phyloP scores from a whole-genome alignment of 495 filamentous ascomycete genomes.

The Zalerion maritima region DNA sequence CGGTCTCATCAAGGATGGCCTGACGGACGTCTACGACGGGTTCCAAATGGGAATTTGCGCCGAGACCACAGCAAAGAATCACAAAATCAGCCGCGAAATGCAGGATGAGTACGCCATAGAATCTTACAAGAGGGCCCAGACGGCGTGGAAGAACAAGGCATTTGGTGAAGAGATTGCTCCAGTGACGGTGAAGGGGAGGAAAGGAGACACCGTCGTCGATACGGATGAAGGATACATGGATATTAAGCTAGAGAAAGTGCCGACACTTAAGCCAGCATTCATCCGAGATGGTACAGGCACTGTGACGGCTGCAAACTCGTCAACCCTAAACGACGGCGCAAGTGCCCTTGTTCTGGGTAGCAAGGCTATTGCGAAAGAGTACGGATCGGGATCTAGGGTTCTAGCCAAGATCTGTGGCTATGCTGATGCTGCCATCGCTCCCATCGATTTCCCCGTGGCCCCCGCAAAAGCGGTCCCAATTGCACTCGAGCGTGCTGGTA shows the following conservation, averaged over 20 bases:
- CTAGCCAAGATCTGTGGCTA: constrained; percentile 72
- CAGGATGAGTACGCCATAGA: constrained; percentile 86
- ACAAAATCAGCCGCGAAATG: constrained; percentile 59
- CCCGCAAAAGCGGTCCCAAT: constrained; percentile 85
- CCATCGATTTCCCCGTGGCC: constrained; percentile 90
- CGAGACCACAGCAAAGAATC: constrained; percentile 87
- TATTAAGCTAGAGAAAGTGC: constrained; percentile 70
- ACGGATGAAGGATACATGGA: constrained; percentile 82
- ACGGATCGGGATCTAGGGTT: constrained; percentile 55
- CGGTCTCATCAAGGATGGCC: constrained; percentile 84
- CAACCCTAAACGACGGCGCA: constrained; percentile 86
- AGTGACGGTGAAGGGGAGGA: constrained; percentile 69
- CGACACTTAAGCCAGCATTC: constrained; percentile 81
- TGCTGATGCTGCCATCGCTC: constrained; percentile 84
- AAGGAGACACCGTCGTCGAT: constrained; percentile 63
- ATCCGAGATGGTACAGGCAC: constrained; percentile 70
- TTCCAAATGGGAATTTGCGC: constrained; percentile 97
- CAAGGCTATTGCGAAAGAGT: constrained; percentile 59
- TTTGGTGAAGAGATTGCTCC: constrained; percentile 82
- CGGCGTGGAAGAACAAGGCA: constrained; percentile 64
- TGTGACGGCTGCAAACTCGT: constrained; percentile 87
- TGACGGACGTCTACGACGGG: constrained; percentile 93
- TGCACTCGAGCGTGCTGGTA: constrained; percentile 75
- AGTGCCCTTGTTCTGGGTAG: constrained; percentile 77
- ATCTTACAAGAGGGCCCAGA: constrained; percentile 75